phyloP scores from a whole-genome alignment of 139 green algal genomes.

The Trebouxia sp. region DNA sequence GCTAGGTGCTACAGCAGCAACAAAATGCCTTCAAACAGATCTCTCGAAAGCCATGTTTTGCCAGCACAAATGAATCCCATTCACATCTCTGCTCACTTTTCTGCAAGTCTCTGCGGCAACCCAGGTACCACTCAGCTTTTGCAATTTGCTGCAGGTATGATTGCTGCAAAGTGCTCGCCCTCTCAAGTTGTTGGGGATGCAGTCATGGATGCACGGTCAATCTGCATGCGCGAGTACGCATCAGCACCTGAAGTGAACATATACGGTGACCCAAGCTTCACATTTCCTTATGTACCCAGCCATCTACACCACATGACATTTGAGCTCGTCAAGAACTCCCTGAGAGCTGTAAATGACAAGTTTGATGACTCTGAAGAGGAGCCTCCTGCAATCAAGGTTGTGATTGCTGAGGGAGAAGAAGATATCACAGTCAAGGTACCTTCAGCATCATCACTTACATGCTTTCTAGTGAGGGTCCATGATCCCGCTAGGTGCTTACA shows the following conservation, averaged over 20 bases:
- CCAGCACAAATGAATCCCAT: too few relatives aligned
- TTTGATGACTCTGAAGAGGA: constrained; percentile 81
- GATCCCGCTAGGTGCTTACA: not conserved
- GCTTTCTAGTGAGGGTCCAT: not conserved
- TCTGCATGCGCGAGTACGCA: constrained; percentile 94
- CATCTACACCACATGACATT: constrained; percentile 99
- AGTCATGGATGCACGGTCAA: constrained; percentile 89
- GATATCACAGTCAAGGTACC: constrained; percentile 97
- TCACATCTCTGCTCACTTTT: too few relatives aligned
- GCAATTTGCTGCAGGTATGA: constrained; percentile 68
- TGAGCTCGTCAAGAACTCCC: constrained; percentile 70
- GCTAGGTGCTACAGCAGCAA: too few relatives aligned
- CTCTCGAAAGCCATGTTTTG: too few relatives aligned
- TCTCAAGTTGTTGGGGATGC: constrained; percentile 80
- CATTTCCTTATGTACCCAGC: constrained; percentile 94
- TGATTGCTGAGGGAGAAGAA: constrained; percentile 94
- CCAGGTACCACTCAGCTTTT: too few relatives aligned
- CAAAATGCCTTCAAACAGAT: too few relatives aligned
- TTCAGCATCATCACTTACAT: not conserved
- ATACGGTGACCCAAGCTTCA: constrained; percentile 89
- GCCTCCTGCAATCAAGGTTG: constrained; percentile 87
- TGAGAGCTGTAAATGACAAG: constrained; percentile 26
- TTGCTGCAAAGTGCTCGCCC: constrained; percentile 84
- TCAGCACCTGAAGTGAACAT: constrained; percentile 83
- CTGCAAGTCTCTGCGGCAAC: too few relatives aligned